Base-by-base conservation (phyloP, 169 alveolate species). In the Plasmodium adleri region DNA sequence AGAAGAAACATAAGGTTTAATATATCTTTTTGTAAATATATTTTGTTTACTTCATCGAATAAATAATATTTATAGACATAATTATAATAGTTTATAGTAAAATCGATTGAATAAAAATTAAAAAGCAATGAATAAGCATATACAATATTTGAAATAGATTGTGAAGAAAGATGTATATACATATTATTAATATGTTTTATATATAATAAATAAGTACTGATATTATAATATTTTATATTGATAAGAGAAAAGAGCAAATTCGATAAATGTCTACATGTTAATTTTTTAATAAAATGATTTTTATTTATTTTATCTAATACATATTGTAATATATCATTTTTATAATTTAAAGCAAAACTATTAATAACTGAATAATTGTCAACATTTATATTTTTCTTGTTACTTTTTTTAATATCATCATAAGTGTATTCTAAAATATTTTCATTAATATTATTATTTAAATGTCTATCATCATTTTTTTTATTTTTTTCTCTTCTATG, bases 211-310 rank as follows among this genome's bases (percentile, higher is more conserved):
- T 83, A 83, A 0, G 91, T 83, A 15, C 28, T 52, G n/a, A 83
- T 68, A 32, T 83, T 62, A 63, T 83, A 83, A 56, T 83, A 83
- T 83, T 83, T 83, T 28, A 83, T 17, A 43, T 83, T 83, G n/a
- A 67, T 22, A n/a, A 83, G 17, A 32, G 91, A 62, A 68, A 68
- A 83, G 13, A 83, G 17, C 58, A 83, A 60, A 72, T 83, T 83
- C 0, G 91, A 54, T 83, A 83, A 13, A 50, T 83, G 91, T 32
- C 91, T 58, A 47, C 58, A 83, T 32, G 91, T 83, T 68, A 83
- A 68, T 63, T 68, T 83, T 66, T 83, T 83, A 49, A 83, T 58
- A 49, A 83, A 83, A 63, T 68, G 70, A 63, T 83, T 83, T 67
- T 83, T 83, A 63, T 83, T 83, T 26, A 83, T 47, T 56, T 68